These are phyloP conservation scores for Inga leiocalycina DNA, from an alignment of 306 rosid species.

Conservation along the genomic window DNA sequence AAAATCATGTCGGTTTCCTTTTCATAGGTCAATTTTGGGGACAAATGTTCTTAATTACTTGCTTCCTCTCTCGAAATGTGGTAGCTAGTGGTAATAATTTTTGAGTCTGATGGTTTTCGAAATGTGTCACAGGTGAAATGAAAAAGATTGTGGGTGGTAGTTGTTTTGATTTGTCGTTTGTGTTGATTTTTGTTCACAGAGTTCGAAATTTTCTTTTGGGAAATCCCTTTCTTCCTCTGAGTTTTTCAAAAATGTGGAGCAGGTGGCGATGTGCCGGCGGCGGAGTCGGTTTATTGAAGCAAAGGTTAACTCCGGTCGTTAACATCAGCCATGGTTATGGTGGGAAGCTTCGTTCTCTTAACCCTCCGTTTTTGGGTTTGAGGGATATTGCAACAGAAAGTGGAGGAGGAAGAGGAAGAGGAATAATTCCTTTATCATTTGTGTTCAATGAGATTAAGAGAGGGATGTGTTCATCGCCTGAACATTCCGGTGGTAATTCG, in stretches of 20 bases:
- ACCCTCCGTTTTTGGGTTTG: conserved; percentile 30
- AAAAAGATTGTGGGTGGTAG: conserved; percentile 4
- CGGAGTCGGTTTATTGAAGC: conserved; percentile 35
- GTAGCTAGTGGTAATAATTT: conserved; percentile 14
- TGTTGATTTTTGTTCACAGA: conserved; percentile 21
- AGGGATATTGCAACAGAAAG: conserved; percentile 29
- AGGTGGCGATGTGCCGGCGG: conserved; percentile 34
- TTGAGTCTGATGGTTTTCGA: neutral
- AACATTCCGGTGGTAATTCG: neutral
- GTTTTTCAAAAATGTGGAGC: conserved; percentile 45
- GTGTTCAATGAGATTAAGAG: conserved; percentile 35
- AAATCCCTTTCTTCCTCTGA: neutral
- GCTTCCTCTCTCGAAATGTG: conserved; percentile 3
- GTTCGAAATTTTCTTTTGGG: neutral
- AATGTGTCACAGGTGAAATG: neutral
- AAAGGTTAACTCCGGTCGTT: conserved; percentile 33
- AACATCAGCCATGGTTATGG: conserved; percentile 33
- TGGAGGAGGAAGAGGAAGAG: conserved; percentile 31
- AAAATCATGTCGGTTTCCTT: neutral
- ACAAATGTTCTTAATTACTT: neutral
- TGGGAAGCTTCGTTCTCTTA: conserved; percentile 32
- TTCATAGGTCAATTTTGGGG: neutral
- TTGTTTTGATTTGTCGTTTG: neutral
- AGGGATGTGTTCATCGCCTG: conserved; percentile 35
- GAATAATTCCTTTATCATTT: conserved; percentile 27